These are phyloP conservation scores for Nitzschia putrida DNA, from an alignment of 108 stramenopile species.

Conservation along the genomic window DNA sequence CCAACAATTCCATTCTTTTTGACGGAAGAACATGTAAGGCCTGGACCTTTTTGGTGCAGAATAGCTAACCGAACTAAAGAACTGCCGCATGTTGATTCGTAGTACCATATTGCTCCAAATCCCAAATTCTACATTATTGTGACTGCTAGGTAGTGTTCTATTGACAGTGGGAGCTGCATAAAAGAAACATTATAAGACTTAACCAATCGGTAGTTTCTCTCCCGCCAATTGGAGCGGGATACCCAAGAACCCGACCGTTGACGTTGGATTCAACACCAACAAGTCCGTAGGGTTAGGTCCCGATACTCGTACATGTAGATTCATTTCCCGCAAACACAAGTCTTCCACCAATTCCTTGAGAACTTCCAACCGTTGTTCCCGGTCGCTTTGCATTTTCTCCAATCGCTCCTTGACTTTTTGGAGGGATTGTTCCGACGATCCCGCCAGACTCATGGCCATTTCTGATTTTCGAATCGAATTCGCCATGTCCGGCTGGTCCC, in stretches of 20 bases:
- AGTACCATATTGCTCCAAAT: too few relatives aligned
- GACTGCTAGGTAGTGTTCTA: neutral
- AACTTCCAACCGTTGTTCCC: slow-evolving; percentile 62
- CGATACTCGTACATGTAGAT: slow-evolving; percentile 31
- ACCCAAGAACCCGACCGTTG: slow-evolving; percentile 41
- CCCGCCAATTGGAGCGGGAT: slow-evolving; percentile 41
- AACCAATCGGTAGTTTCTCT: slow-evolving; percentile 44
- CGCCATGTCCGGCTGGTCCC: slow-evolving; percentile 36
- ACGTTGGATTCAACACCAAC: slow-evolving; percentile 32
- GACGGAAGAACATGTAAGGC: slow-evolving; percentile 76
- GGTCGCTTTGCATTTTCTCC: slow-evolving; percentile 54
- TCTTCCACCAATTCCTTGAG: slow-evolving; percentile 81
- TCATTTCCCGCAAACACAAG: slow-evolving; percentile 80
- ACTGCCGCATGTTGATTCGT: too few relatives aligned
- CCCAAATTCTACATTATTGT: neutral
- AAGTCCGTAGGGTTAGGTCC: slow-evolving; percentile 14
- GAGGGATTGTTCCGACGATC: slow-evolving; percentile 54
- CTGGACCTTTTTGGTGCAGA: slow-evolving; percentile 66
- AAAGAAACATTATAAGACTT: too few relatives aligned
- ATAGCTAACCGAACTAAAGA: neutral
- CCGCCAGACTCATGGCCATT: slow-evolving; percentile 75
- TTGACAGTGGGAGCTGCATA: too few relatives aligned
- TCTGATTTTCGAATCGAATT: slow-evolving; percentile 72
- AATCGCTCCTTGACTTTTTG: slow-evolving; percentile 57
- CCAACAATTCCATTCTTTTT: slow-evolving; percentile 85